These are phyloP conservation scores for Sporisorium scitamineum DNA, from an alignment of 1,284 basidiomycete species.

Conservation along the genomic window DNA sequence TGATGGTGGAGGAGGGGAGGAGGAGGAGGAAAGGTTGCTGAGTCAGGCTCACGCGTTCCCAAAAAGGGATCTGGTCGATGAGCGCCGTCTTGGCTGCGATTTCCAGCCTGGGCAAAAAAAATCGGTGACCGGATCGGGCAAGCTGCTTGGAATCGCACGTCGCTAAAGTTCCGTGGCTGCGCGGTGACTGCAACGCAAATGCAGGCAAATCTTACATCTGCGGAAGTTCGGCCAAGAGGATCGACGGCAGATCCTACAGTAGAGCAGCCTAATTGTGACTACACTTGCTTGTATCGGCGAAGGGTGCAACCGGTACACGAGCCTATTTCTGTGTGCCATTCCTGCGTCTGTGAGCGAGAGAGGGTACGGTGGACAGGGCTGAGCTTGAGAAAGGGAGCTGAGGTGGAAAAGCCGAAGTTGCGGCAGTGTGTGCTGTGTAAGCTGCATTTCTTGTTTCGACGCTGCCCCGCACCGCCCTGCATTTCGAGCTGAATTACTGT, in stretches of 20 bases:
- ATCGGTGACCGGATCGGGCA: not conserved
- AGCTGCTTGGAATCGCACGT: not conserved
- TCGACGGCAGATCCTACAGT: too few species aligned
- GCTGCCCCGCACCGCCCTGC: constrained; percentile 5
- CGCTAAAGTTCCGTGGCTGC: not conserved
- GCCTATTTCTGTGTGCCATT: too few species aligned
- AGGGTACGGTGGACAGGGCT: too few species aligned
- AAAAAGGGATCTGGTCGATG: not conserved
- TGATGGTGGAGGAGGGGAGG: constrained; percentile 23
- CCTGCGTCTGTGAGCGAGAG: too few species aligned
- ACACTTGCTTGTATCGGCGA: too few species aligned
- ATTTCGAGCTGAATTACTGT: constrained; percentile 2
- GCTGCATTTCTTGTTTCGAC: not conserved
- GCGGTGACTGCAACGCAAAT: not conserved
- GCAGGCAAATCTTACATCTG: not conserved
- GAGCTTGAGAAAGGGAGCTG: too few species aligned
- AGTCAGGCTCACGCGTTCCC: constrained; percentile 45
- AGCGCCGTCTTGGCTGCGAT: too few species aligned
- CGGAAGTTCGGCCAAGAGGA: not conserved
- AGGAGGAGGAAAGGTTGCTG: constrained; percentile 27
- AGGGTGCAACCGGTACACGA: too few species aligned
- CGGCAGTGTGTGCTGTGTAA: not conserved
- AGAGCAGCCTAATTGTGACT: too few species aligned
- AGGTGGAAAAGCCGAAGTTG: too few species aligned
- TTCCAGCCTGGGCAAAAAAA: too few species aligned